Percentiles rank a stretch among this genome's conserved stretches.
Conservation (phyloP, 2,329 filamentous ascomycete species). For the Arthrobotrys sphaeroides region DNA sequence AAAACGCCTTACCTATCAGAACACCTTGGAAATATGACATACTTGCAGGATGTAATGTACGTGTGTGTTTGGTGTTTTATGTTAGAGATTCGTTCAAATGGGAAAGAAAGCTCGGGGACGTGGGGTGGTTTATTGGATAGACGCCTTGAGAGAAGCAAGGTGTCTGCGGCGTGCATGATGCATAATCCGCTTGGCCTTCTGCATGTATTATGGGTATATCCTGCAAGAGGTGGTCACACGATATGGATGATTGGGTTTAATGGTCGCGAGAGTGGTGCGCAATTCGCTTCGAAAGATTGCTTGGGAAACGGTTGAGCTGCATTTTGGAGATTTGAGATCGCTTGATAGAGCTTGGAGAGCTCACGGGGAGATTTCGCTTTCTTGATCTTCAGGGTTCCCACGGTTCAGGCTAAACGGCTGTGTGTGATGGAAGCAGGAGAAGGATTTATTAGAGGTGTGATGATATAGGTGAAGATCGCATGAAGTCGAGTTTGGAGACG, state of each 20-base stretch:
- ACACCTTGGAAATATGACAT: slow-evolving; percentile 13
- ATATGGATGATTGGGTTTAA: slow-evolving; percentile 24
- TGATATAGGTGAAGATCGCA: slow-evolving; percentile 10
- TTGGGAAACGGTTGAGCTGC: slow-evolving; percentile 10
- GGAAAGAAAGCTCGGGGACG: slow-evolving; percentile 9
- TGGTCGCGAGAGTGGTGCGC: not conserved
- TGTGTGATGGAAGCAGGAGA: not conserved
- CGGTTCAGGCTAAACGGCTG: slow-evolving; percentile 32
- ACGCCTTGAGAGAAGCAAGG: slow-evolving; percentile 10
- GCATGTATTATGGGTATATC: slow-evolving; percentile 5
- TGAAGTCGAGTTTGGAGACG: not conserved
- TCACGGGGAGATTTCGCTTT: slow-evolving; percentile 17
- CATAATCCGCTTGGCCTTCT: slow-evolving; percentile 33
- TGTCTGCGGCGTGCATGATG: slow-evolving; percentile 13
- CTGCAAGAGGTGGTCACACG: slow-evolving; percentile 45
- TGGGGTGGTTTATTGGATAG: slow-evolving; percentile 39
- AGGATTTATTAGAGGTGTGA: not conserved
- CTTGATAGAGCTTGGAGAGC: not conserved
- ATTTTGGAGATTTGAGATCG: slow-evolving; percentile 5
- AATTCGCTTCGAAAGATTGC: slow-evolving; percentile 12
- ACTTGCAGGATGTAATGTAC: not conserved
- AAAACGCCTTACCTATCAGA: slow-evolving; percentile 33
- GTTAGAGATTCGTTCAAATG: slow-evolving; percentile 31
- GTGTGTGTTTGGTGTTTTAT: slow-evolving; percentile 3
- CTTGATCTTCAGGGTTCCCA: slow-evolving; percentile 43